phyloP scores from a whole-genome alignment of 23 red algal species.

The Rhodosorus marinus region DNA sequence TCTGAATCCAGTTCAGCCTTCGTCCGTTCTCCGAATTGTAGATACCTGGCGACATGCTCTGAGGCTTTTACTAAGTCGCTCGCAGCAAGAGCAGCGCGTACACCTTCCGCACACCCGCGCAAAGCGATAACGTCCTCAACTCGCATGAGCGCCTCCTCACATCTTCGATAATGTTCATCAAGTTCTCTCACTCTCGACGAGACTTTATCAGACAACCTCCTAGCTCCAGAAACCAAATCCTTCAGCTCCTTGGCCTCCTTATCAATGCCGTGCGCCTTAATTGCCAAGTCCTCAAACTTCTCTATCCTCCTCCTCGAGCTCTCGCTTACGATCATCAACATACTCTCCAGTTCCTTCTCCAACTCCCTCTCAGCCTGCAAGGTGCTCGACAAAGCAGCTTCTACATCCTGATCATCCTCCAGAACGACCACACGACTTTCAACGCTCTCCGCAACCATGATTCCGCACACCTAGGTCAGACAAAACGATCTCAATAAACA shows the following conservation, averaged over 20 bases:
- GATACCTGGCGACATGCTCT: neutral
- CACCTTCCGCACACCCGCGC: conserved; percentile 36
- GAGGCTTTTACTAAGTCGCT: conserved; percentile 45
- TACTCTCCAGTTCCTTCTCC: conserved; percentile 25
- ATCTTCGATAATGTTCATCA: conserved; percentile 3
- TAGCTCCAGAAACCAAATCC: neutral
- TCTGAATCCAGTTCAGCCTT: neutral
- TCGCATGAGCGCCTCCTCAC: conserved; percentile 19
- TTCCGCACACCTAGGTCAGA: too few species aligned
- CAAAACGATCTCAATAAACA: too few species aligned
- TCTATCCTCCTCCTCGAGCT: conserved; percentile 1
- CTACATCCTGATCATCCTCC: conserved; percentile 13
- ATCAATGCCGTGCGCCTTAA: conserved; percentile 14
- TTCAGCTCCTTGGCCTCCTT: conserved; percentile 17
- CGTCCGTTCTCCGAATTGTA: neutral
- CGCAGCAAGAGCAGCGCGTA: conserved; percentile 13
- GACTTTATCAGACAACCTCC: conserved; percentile 7
- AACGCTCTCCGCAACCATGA: too few species aligned
- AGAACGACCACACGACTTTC: conserved; percentile 8
- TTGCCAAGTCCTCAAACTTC: conserved; percentile 8
- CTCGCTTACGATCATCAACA: conserved; percentile 5
- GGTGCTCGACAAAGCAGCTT: conserved; percentile 4
- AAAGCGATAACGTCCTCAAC: conserved; percentile 42
- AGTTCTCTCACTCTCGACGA: conserved; percentile 23
- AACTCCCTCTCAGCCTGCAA: neutral